Base-by-base conservation (phyloP, 2,329 filamentous ascomycete species). In the Hyphodiscus sp. region DNA sequence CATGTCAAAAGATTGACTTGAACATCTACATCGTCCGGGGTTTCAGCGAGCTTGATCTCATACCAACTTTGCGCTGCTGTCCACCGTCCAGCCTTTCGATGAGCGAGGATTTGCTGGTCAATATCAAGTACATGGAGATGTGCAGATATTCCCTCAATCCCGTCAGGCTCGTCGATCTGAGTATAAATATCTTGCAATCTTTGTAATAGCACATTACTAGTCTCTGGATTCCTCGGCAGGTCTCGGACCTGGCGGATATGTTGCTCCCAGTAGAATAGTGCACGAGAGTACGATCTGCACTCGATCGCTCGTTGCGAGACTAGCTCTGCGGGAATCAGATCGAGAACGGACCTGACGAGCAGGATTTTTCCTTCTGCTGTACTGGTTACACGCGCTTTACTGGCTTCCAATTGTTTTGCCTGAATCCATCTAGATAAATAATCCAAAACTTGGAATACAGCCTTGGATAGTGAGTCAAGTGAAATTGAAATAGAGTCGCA, bases 51-150 rank as follows among this genome's bases (percentile, higher is more conserved):
- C 58, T 91, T 86, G 59, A 96, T 84, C 68, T 99, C 91, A 69
- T 96, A 97, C 94, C 95, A 99, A 58, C 89, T 95, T 71, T 97
- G 94, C 20, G 91, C 94, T 49, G 92, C 89, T 16, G 89, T 86
- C 91, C 94, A 99, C 58, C 91, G 80, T 3, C 94, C 94, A 19
- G 91, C 89, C 69, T 96, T 97, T 53, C 88, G 83, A 71, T 99
- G 91, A 63, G 95, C 90, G 52, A 96, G 77, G 30, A 96, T 87
- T 67, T 97, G 91, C 67, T 96, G 92, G 56, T 96, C 88, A 48
- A 96, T 86, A 60, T 95, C 89, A n/a, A 97, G 75, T 11, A 91
- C 83, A 54, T 87, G 86, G 2, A 97, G 75, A 67, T 94, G 87
- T 19, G 90, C 84, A 1, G 92, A 95, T 56, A 99, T 92, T 2